Percentiles rank a stretch among this genome's conserved stretches.
Evolutionary conservation across 2,329 filamentous ascomycete species (phyloP).

Genomic region (Scedosporium dehoogii): DNA sequence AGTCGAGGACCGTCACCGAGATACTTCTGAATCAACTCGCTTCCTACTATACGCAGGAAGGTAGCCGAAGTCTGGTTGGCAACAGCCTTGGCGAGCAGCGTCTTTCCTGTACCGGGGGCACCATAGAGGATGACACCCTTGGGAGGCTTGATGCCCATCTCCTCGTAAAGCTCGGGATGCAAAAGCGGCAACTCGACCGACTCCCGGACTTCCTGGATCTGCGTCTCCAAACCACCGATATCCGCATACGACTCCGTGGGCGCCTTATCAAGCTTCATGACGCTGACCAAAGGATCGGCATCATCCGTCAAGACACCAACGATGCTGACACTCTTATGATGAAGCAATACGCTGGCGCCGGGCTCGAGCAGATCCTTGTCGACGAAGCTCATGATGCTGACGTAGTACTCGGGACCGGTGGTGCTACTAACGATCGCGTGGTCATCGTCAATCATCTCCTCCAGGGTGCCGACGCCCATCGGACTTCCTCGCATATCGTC

Average conservation of each 20-base stretch:
- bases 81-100: conserved; percentile 88
- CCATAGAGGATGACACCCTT: conserved; percentile 99
- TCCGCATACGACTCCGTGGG: conserved; percentile 97
- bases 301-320: conserved; percentile 96
- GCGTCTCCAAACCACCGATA: conserved; percentile 88
- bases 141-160: conserved; percentile 99
- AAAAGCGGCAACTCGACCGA: conserved; percentile 91
- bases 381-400: conserved; percentile 99
- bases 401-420: conserved; percentile 96
- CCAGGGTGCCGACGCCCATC: conserved; percentile 95
- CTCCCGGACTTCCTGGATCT: conserved; percentile 97
- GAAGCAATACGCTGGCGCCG: conserved; percentile 85
- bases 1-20: conserved; percentile 90
- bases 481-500: conserved; percentile 98
- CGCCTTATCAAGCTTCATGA: conserved; percentile 99
- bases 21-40: conserved; percentile 97
- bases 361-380: conserved; percentile 97
- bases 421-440: conserved; percentile 97
- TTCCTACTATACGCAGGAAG: conserved; percentile 93
- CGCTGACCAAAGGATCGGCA: conserved; percentile 86
- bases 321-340: conserved; percentile 96
- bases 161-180: conserved; percentile 95
- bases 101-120: conserved; percentile 94
- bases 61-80: conserved; percentile 98
- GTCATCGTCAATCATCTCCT: conserved; percentile 98